Base-by-base conservation (phyloP, 345 rosid species). In the Syzygium oleosum region DNA sequence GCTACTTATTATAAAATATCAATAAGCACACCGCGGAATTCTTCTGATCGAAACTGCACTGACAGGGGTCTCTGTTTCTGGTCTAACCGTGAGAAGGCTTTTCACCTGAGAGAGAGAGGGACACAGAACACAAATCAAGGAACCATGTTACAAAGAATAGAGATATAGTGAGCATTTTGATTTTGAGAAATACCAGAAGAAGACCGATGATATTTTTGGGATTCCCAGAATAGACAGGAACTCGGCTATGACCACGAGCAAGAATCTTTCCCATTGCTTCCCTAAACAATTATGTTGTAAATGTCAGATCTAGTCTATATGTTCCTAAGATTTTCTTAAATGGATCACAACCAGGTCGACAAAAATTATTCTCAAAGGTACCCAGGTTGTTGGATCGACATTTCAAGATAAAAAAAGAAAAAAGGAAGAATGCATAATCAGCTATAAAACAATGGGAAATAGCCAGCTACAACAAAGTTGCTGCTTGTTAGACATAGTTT, bases 201-300 rank as follows among this genome's bases (percentile, higher is more conserved):
- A 96, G 99, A 51, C 99, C 99, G 27, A 96, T 94, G 83, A 97
- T 88, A 88, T 96, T 97, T 90, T 93, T 97, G 34, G 96, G 97
- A 92, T 93, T 97, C 65, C 96, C 96, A 9, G 96, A 92, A 90
- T 95, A 97, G 86, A 97, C 99, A 89, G 99, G 99, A 88, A 97
- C 95, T 52, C 99, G 92, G 90, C 99, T 97, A 86, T 97, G 99
- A 59, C 99, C 99, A 52, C 99, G 96, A 84, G 99, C 97, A 41
- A 96, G 98, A 90, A 97, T 87, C 91, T 94, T 96, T 52, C 95
- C 95, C 97, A 97, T 93, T 87, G 98, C 98, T 91, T 95, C 98
- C 99, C 99, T 97, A 89, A 80, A 87, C 77, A 88, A 86, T 85
- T 16, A 78, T 86, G 61, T 25, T 52, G 51, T 51, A 78, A 68